A percentile compares a stretch with the other conserved stretches of the same genome.
phyloP scores from a whole-genome alignment of 2,329 filamentous ascomycete genomes.

The Ophiognomonia clavigignenti-juglandacearum region DNA sequence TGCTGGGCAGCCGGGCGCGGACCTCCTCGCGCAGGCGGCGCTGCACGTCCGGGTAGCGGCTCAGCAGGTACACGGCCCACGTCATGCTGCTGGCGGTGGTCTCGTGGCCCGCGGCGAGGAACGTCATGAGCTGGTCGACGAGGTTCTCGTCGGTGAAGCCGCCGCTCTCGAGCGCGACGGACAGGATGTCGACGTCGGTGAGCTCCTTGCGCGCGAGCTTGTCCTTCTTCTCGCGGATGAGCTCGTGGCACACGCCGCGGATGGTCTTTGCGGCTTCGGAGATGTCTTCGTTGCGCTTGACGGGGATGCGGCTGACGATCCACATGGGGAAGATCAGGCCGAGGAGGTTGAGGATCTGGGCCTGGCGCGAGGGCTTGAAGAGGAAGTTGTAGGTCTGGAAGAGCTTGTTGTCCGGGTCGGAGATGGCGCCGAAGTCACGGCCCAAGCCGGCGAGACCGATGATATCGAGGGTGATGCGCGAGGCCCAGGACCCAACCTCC shows the following conservation, averaged over 20 bases:
- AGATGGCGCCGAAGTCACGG: constrained; percentile 63
- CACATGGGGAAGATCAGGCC: constrained; percentile 58
- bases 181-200: constrained; percentile 68
- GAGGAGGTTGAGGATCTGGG: constrained; percentile 53
- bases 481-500: constrained; percentile 59
- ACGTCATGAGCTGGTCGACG: constrained; percentile 88
- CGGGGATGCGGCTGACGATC: constrained; percentile 59
- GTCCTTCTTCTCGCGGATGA: constrained; percentile 67
- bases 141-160: constrained; percentile 74
- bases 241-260: constrained; percentile 58
- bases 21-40: constrained; percentile 64
- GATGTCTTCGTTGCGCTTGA: constrained; percentile 66
- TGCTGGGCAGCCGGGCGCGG: constrained; percentile 51
- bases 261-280: constrained; percentile 52
- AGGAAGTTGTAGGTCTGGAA: constrained; percentile 51
- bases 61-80: constrained; percentile 71
- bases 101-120: constrained; percentile 77
- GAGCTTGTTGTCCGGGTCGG: constrained; percentile 55
- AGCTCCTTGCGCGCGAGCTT: constrained; percentile 41
- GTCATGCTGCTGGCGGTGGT: constrained; percentile 71
- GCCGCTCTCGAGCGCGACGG: constrained; percentile 71
- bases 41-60: constrained; percentile 61
- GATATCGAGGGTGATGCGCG: constrained; percentile 67
- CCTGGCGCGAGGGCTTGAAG: constrained; percentile 47
- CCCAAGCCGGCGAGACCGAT: constrained; percentile 70